Evolutionary conservation across 1,284 basidiomycete genomes (phyloP), one percentile per base, ranked within the genome.

Genomic region (Phaffia rhodozyma): DNA sequence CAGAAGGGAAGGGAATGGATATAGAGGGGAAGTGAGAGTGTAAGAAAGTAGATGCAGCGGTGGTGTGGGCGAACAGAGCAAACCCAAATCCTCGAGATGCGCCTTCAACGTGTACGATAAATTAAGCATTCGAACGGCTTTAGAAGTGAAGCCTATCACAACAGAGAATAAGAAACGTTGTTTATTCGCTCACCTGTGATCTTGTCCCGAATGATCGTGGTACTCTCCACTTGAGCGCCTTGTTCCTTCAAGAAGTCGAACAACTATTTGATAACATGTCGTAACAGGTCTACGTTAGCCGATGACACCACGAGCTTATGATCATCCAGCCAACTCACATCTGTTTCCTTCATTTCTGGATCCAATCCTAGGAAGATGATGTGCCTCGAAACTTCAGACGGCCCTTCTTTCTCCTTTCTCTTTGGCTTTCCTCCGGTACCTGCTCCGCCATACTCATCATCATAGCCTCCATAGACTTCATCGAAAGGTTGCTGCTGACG

Each of bases 301-400:
- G 73, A 79, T 78, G 73, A 66, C 54, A 72, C 67, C 69, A 75
- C 73, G 70, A 73, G 74, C 70, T 74, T 71, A 71, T 70, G 72
- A 77, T 71, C 74, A 65, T 62, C 68, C 56, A 58, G 66, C 76
- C 73, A 70, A 82, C 86, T 77, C 75, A 93, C 90, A 79, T 91
- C 89, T 69, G 85, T 84, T 78, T 93, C 91, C 52, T 86, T 86
- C 71, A 92, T 87, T 73, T 91, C 88, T 61, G 84, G 83, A 74
- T 94, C 91, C 62, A 94, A 77, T 58, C 91, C 91, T 61, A 93
- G 83, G 75, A 93, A 91, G 71, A 93, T 92, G 71, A 94, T 86
- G 77, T 94, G 74, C 43, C 68, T 67, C 7, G 69, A 71, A 3
- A 70, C 70, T n/a, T 70, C 70, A 0, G 72, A 72, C 2, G 72